These are phyloP conservation scores for Physcomitrium patens DNA, from an alignment of 225 moss, liverwort and hornwort genomes.

Conservation along the genomic window DNA sequence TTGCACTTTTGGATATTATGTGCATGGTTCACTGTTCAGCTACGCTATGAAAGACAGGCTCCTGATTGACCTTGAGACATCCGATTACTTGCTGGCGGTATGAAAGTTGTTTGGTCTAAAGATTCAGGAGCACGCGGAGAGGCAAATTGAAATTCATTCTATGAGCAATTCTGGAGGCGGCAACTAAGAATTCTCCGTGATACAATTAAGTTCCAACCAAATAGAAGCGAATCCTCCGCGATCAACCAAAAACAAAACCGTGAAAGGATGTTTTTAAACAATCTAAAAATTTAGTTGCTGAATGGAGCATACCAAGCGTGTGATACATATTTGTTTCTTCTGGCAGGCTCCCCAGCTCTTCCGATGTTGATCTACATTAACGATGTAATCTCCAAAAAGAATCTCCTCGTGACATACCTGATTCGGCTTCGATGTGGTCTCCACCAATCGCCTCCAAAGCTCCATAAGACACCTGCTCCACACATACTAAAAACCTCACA, in stretches of 20 bases:
- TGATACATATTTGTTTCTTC: conserved; percentile 59
- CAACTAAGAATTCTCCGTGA: neutral
- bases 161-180: neutral
- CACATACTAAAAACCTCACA: no score
- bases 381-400: no score
- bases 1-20: neutral
- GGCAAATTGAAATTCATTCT: neutral
- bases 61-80: no score
- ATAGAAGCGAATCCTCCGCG: neutral
- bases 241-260: no score
- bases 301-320: conserved; percentile 47
- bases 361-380: conserved; percentile 34
- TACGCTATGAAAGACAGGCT: no score
- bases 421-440: conserved; percentile 67
- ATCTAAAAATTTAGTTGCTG: neutral
- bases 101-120: neutral
- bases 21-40: no score
- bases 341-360: conserved; percentile 63
- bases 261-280: neutral
- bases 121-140: neutral
- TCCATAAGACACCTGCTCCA: conserved; percentile 65
- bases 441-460: conserved; percentile 65
- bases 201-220: neutral
- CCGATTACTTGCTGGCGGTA: neutral
- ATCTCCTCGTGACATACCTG: conserved; percentile 35